These are phyloP conservation scores for Cochlearia excelsa DNA, from an alignment of 345 rosid genomes.

Conservation along the genomic window DNA sequence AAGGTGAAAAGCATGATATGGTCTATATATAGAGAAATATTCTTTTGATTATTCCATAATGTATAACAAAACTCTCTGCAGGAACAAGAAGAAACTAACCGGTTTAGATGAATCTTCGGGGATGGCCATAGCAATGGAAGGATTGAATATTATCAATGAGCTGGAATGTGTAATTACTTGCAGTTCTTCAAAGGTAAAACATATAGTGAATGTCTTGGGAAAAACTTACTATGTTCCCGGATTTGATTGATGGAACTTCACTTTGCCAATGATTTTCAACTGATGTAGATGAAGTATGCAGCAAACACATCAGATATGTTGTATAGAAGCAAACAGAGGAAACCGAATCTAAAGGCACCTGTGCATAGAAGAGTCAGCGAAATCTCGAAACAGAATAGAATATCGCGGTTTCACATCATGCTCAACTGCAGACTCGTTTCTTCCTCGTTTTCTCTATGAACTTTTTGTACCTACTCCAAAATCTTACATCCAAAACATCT, in stretches of 20 bases:
- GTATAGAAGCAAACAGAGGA: conserved; percentile 49
- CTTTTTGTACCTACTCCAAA: too few species aligned
- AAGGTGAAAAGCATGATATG: conserved; percentile 44
- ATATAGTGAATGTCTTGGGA: not conserved
- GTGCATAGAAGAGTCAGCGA: conserved; percentile 5
- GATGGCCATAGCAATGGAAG: conserved; percentile 48
- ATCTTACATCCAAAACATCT: too few species aligned
- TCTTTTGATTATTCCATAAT: not conserved
- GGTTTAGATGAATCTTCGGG: conserved; percentile 40
- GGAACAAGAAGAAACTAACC: conserved; percentile 53
- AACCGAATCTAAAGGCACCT: conserved; percentile 13
- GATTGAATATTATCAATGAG: conserved; percentile 61
- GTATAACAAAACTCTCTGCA: conserved; percentile 31
- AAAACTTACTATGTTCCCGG: not conserved
- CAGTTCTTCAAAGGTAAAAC: conserved; percentile 80
- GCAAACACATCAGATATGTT: conserved; percentile 81
- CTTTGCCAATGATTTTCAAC: conserved; percentile 8
- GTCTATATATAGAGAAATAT: conserved; percentile 11
- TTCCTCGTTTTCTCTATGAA: not conserved
- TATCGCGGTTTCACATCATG: conserved; percentile 33
- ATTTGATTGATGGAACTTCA: not conserved
- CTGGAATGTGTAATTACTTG: conserved; percentile 75
- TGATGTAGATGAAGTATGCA: conserved; percentile 69
- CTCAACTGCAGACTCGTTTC: conserved; percentile 28
- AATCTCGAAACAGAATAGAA: conserved; percentile 32